phyloP scores from a whole-genome alignment of 371 early-diverging fungal genomes.

The Mortierella polycephala region DNA sequence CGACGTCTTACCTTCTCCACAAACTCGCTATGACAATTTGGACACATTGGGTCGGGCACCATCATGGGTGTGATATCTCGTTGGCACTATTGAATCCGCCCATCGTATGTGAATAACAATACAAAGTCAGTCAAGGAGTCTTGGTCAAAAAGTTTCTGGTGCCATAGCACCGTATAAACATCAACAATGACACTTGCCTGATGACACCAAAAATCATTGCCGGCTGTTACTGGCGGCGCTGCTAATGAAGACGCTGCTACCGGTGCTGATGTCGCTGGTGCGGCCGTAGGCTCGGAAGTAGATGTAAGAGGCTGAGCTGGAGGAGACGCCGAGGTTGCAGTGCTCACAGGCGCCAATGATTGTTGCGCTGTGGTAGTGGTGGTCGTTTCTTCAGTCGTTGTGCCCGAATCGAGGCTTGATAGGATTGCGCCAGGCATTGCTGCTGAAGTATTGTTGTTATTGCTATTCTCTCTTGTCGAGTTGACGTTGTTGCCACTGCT shows the following conservation, averaged over 20 bases:
- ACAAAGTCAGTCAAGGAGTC: not conserved
- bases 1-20: slow-evolving; percentile 65
- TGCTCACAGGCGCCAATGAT: not conserved
- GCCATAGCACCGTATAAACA: not conserved
- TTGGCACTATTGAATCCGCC: slow-evolving; percentile 19
- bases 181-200: slow-evolving; percentile 14
- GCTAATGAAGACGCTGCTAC: not conserved
- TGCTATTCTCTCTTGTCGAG: not conserved
- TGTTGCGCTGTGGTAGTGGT: not conserved
- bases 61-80: slow-evolving; percentile 52
- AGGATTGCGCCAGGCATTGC: no score
- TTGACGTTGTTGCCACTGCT: not conserved
- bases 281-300: not conserved
- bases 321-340: not conserved
- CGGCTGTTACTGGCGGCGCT: not conserved
- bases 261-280: not conserved
- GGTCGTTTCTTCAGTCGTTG: not conserved
- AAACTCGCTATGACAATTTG: slow-evolving; percentile 71
- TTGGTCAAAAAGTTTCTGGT: not conserved
- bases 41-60: slow-evolving; percentile 70
- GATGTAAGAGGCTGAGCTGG: no score
- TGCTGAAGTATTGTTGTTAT: not conserved
- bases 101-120: no score
- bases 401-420: no score
- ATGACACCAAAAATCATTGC: slow-evolving; percentile 25